Evolutionary conservation across 805 yeast genomes (phyloP).

Genomic region (Myxozyma melibiosi): DNA sequence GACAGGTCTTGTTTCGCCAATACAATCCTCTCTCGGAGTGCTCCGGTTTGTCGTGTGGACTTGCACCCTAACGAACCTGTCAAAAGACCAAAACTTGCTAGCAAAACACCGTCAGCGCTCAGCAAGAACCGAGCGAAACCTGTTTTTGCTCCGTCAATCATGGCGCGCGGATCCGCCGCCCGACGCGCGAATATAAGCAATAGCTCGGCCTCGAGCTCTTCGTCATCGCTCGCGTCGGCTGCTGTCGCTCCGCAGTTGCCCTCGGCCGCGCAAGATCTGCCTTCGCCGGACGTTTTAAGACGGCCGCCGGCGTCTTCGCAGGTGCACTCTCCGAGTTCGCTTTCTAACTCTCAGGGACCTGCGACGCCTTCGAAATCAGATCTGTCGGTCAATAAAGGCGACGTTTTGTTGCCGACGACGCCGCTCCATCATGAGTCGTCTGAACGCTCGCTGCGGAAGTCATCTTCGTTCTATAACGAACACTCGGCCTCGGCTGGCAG

Average conservation of each 20-base stretch:
- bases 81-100: no score
- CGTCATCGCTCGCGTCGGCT: conserved; percentile 21
- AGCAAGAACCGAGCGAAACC: background rate
- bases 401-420: background rate
- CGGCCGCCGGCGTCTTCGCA: background rate
- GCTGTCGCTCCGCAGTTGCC: background rate
- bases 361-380: background rate
- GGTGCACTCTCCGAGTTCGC: conserved; percentile 2
- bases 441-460: conserved; percentile 12
- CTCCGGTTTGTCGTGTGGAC: no score
- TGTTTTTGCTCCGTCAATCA: conserved; percentile 3
- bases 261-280: background rate
- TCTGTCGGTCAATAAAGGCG: background rate
- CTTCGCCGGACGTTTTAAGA: background rate
- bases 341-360: background rate
- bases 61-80: no score
- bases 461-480: conserved; percentile 17
- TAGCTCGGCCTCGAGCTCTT: conserved; percentile 23
- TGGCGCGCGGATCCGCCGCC: conserved; percentile 31
- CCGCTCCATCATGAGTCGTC: conserved; percentile 7
- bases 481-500: background rate
- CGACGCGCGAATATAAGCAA: conserved; percentile 19
- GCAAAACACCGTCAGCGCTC: background rate
- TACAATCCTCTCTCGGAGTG: no score
- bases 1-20: no score